Conservation (phyloP, 768 basidiomycete genomes). For the Collybia mongolica region DNA sequence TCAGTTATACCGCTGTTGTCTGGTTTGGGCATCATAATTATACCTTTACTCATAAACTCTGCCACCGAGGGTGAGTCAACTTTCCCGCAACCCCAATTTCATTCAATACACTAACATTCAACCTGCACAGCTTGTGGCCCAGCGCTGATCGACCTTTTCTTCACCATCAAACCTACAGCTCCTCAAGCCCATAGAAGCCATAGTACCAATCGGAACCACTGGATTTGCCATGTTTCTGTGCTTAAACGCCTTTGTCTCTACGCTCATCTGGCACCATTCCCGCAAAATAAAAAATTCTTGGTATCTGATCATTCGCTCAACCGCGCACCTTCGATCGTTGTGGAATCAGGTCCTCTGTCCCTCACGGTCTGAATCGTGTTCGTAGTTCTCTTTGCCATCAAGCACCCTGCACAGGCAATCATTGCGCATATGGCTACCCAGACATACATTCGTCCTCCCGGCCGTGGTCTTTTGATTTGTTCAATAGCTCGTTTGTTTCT, state of each 20-base stretch:
- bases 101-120: no score
- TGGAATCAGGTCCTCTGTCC: constrained; percentile 40
- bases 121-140: no score
- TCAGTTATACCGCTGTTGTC: no score
- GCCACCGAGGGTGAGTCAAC: no score
- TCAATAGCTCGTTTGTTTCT: background rate
- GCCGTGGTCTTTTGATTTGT: no score
- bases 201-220: constrained; percentile 35
- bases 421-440: constrained; percentile 35
- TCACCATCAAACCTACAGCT: constrained; percentile 23
- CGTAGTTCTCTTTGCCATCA: constrained; percentile 33
- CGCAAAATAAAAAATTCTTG: background rate
- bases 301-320: constrained; percentile 16
- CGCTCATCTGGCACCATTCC: constrained; percentile 32
- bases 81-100: no score
- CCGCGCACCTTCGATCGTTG: constrained; percentile 30
- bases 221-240: constrained; percentile 36
- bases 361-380: constrained; percentile 38
- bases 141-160: constrained; percentile 14
- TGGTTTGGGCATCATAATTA: no score
- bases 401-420: constrained; percentile 32
- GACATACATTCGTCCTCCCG: constrained; percentile 27
- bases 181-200: constrained; percentile 30
- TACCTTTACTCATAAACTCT: no score
- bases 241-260: constrained; percentile 39